Base-by-base conservation (phyloP, 805 yeast species). In the Tetrapisispora phaffii region DNA sequence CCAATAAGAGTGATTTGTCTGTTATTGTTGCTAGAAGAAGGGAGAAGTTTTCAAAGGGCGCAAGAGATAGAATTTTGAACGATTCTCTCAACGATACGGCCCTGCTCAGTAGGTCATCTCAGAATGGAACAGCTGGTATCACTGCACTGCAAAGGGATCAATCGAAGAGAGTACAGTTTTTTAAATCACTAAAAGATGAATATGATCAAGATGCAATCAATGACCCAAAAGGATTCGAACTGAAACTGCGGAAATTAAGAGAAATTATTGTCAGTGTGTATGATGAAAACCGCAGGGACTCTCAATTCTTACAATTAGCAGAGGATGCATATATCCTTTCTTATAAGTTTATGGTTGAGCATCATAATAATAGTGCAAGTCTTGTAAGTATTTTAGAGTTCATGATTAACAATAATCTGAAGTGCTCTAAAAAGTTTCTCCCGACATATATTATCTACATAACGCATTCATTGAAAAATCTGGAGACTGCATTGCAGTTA, bases 61-160 rank as follows among this genome's bases (percentile, higher is more conserved):
- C 63, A 4, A 54, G 57, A 7, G 42, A 47, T 2, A 52, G 51
- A 24, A 54, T 57, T 15, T 43, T 50, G 2, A 49, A 50, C 37
- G 56, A 59, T 32, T 51, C 50, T 4, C 34, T 59, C 20, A 50
- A 50, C 16, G 70, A 65, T 7, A 76, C 70, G 49, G 84, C 85
- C 0, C 63, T 77, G 41, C 59, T 79, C 7, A 80, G 85, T 50
- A 63, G 86, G 46, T 85, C 85, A 1, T 80, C 74, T 37, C 79
- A 74, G 45, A 57, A 56, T 42, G 29, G 19, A 8, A 56, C 74
- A 9, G 15, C 28, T 4, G n/a, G 23, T 22, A 44, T 42, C 20
- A 22, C 38, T 5, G 21, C 26, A 34, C 64, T 81, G 35, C 79
- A 73, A 52, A 54, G 60, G 4, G 72, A 73, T 52, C 66, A 65